Evolutionary conservation across 495 filamentous ascomycete genomes (phyloP).

Genomic region (Aspergillus ostianus): DNA sequence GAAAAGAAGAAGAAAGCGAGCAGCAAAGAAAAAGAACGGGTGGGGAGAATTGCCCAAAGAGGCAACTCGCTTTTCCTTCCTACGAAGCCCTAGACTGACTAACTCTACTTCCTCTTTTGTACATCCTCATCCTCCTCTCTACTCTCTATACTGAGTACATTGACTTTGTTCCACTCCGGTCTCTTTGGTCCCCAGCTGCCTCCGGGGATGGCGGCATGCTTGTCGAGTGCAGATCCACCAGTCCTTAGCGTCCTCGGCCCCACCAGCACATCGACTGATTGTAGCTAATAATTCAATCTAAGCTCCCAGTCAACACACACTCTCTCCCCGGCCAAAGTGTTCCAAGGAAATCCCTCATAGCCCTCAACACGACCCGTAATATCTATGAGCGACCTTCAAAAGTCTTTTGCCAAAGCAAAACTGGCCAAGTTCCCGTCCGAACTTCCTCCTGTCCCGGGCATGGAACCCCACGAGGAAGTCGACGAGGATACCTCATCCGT

Average conservation of each 20-base stretch:
- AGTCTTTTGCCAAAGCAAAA: conserved; percentile 78
- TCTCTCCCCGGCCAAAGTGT: not conserved
- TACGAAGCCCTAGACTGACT: too few relatives aligned
- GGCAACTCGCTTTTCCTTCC: not conserved
- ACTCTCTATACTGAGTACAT: not conserved
- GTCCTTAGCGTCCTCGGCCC: not conserved
- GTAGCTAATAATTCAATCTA: not conserved
- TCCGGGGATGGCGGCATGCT: too few relatives aligned
- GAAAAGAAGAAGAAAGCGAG: too few relatives aligned
- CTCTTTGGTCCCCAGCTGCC: not conserved
- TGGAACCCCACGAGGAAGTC: conserved; percentile 20
- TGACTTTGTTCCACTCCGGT: not conserved
- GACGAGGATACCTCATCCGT: conserved; percentile 68
- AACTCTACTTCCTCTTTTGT: too few relatives aligned
- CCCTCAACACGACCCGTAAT: not conserved
- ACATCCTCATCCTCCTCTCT: too few relatives aligned
- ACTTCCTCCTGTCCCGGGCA: conserved; percentile 44
- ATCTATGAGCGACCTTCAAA: conserved; percentile 83
- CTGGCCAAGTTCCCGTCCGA: conserved; percentile 61
- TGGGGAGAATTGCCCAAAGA: not conserved
- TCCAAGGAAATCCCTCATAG: not conserved
- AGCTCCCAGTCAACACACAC: not conserved
- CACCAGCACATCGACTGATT: not conserved
- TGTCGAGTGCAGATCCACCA: not conserved
- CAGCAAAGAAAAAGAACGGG: not conserved